Base-by-base conservation (phyloP, 1,139 yeast species). In the Lodderomyces pseudojiufengensis region DNA sequence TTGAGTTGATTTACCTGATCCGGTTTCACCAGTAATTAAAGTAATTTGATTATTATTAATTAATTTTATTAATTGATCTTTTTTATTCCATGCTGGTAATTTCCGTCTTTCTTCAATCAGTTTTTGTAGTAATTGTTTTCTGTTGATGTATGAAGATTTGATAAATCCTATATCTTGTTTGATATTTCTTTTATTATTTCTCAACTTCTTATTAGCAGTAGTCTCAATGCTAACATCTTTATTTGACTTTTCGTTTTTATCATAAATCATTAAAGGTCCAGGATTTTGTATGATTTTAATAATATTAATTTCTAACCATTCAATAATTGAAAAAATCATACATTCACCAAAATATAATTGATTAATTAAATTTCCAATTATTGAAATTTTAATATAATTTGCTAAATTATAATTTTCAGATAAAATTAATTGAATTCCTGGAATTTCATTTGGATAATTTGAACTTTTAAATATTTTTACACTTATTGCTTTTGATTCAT, bases 1-100 rank as follows among this genome's bases (percentile, higher is more conserved):
- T 54, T 88, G 97, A 0, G 97, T 88, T 0, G 95, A 85, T 53
- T 88, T 88, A 46, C 97, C 97, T 0, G 96, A 87, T 48, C 98
- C 98, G 0, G 98, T 92, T 57, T 92, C 98, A 55, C 97, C 98
- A 1, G 97, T 92, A 25, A 92, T 75, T 27, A 92, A 61, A 3
- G 86, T 78, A 3, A 87, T 84, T 44, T 77, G 78, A 49, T 84
- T 76, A 1, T 65, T 46, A 26, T 70, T 65, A 5, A 92, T 76
- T 3, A 78, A 57, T 0, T 73, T 52, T 1, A 85, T 68, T 31
- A 92, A 69, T 4, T 71, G 66, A 0, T 73, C 61, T 35, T 65
- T 70, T 52, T 82, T 83, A 9, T 64, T 56, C 95, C 95, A 90
- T 0, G 97, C 97, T 0, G 98, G 97, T 24, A 92, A 61, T 3